Evolutionary conservation across 1,284 basidiomycete species (phyloP).

Genomic region (Cutaneotrichosporon sp.): DNA sequence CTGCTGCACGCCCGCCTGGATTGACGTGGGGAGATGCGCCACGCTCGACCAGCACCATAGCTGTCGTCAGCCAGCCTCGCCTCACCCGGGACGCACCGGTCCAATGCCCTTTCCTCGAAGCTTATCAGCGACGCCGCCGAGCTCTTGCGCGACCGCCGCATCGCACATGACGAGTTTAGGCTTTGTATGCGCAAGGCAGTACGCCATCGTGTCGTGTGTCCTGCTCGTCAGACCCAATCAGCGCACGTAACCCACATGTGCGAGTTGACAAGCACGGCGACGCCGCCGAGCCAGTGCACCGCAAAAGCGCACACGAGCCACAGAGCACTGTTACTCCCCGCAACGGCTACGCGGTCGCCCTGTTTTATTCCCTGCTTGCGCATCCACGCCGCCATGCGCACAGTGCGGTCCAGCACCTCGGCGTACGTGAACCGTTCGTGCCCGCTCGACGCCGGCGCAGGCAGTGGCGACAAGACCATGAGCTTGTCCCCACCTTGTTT

Average conservation of each 20-base stretch:
- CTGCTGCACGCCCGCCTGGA: not conserved
- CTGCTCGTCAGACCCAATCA: not conserved
- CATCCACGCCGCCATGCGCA: constrained; percentile 1
- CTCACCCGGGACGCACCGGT: not conserved
- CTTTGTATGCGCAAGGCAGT: constrained; percentile 25
- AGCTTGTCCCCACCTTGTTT: not conserved
- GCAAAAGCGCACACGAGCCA: constrained; percentile 1
- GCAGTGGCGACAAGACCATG: not conserved
- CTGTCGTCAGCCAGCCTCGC: not conserved
- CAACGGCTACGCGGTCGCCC: constrained; percentile 2
- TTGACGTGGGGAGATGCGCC: not conserved
- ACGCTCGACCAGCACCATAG: constrained; percentile 2
- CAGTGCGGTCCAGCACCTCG: not conserved
- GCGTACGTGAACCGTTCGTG: not conserved
- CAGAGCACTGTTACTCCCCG: not conserved
- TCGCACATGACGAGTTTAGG: constrained; percentile 35
- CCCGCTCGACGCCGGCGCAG: not conserved
- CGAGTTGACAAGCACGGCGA: not conserved
- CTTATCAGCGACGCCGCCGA: constrained; percentile 9
- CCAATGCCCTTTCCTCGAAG: constrained; percentile 2
- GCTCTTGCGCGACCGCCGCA: constrained; percentile 22
- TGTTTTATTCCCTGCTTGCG: not conserved
- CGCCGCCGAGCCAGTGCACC: constrained; percentile 2
- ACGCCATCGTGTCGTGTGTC: constrained; percentile 17
- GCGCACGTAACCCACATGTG: not conserved